Percentiles rank a stretch among this genome's conserved stretches.
Conservation (phyloP, 345 rosid species). For the Acer negundo region DNA sequence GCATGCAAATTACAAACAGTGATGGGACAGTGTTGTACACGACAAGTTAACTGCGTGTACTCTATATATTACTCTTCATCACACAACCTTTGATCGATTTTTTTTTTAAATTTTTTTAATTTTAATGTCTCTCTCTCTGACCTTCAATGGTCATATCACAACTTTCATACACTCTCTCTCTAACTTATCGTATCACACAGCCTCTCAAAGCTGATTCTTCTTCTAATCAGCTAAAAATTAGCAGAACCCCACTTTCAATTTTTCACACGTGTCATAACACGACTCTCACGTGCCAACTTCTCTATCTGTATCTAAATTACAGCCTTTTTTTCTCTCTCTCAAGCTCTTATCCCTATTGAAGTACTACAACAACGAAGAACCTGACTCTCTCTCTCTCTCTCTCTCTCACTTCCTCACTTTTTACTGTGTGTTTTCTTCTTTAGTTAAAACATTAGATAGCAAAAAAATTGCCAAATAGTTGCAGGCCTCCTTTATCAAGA, state of each 20-base stretch:
- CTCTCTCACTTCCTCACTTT: neutral
- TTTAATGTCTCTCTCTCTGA: neutral
- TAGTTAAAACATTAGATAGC: neutral
- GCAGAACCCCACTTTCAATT: neutral
- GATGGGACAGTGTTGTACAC: slow-evolving; percentile 23
- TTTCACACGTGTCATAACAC: slow-evolving; percentile 30
- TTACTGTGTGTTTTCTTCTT: slow-evolving; percentile 8
- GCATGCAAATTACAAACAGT: slow-evolving; percentile 24
- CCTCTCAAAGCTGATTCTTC: slow-evolving; percentile 11
- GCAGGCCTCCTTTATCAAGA: neutral
- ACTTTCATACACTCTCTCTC: neutral
- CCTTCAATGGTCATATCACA: slow-evolving; percentile 13
- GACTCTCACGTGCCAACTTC: slow-evolving; percentile 24
- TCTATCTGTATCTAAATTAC: neutral
- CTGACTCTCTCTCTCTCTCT: slow-evolving; percentile 3
- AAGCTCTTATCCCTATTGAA: neutral
- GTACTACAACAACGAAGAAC: neutral
- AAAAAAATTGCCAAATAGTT: neutral
- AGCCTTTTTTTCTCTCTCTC: slow-evolving; percentile 8
- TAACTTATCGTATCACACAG: slow-evolving; percentile 12
- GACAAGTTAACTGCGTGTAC: slow-evolving; percentile 17
- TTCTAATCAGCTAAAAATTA: neutral
- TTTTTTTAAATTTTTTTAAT: too few relatives aligned
- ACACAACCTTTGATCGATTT: neutral
- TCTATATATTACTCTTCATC: neutral